Conservation (phyloP, 805 yeast genomes). For the Clavispora phyllophila region DNA sequence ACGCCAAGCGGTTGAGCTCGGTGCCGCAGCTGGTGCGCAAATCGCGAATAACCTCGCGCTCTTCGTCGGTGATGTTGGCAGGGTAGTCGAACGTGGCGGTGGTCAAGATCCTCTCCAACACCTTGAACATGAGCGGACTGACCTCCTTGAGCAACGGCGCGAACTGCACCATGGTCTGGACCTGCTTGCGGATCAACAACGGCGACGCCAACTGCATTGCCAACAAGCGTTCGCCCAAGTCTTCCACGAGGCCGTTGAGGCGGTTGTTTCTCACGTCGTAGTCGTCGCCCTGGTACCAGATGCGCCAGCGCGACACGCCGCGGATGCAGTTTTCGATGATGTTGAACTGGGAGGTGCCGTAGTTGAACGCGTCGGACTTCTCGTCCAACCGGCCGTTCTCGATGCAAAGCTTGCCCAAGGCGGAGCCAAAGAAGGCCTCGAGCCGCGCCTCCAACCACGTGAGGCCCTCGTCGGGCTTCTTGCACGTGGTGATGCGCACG, state of each 20-base stretch:
- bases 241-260: slow-evolving; percentile 54
- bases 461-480: slow-evolving; percentile 75
- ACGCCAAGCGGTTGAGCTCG: slow-evolving; percentile 88
- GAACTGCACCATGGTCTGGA: slow-evolving; percentile 90
- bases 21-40: slow-evolving; percentile 90
- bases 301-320: slow-evolving; percentile 92
- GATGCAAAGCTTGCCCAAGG: slow-evolving; percentile 61
- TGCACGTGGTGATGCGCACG: slow-evolving; percentile 81
- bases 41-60: slow-evolving; percentile 76
- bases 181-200: slow-evolving; percentile 71
- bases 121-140: slow-evolving; percentile 68
- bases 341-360: slow-evolving; percentile 77
- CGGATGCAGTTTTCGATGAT: slow-evolving; percentile 85
- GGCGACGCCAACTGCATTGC: slow-evolving; percentile 78
- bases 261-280: slow-evolving; percentile 49
- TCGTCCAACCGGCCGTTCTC: slow-evolving; percentile 50
- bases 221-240: slow-evolving; percentile 67
- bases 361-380: slow-evolving; percentile 60
- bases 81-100: slow-evolving; percentile 84
- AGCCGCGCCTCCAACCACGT: slow-evolving; percentile 75
- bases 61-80: slow-evolving; percentile 59
- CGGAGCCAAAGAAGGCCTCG: slow-evolving; percentile 66
- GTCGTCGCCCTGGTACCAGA: slow-evolving; percentile 70
- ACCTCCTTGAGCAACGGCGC: slow-evolving; percentile 83
- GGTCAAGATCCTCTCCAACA: slow-evolving; percentile 78